Percentiles rank a stretch among this genome's conserved stretches.
phyloP scores from a whole-genome alignment of 2,329 filamentous ascomycete species.

The Mollisia scopiformis region DNA sequence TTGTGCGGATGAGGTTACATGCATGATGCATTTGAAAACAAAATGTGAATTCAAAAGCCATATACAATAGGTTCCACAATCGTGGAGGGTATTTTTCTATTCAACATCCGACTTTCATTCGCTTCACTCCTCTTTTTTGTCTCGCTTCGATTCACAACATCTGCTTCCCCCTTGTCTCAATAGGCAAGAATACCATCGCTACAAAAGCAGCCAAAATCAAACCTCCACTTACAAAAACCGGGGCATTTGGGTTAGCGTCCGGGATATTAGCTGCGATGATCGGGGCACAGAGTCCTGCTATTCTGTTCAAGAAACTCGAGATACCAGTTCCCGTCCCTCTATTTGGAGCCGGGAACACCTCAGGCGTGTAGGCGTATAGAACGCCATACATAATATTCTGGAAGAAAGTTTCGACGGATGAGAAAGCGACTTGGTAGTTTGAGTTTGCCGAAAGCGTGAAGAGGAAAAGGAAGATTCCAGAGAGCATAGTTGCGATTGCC shows the following conservation, averaged over 20 bases:
- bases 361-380: slow-evolving; percentile 76
- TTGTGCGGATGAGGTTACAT: neutral
- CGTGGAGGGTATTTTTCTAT: slow-evolving; percentile 7
- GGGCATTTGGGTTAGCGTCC: slow-evolving; percentile 51
- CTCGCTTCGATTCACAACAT: slow-evolving; percentile 45
- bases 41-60: neutral
- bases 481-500: slow-evolving; percentile 67
- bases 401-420: slow-evolving; percentile 69
- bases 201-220: slow-evolving; percentile 63
- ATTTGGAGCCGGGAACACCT: slow-evolving; percentile 74
- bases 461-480: slow-evolving; percentile 71
- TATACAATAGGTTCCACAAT: neutral
- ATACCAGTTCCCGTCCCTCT: slow-evolving; percentile 75
- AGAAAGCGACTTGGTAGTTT: slow-evolving; percentile 64
- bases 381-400: slow-evolving; percentile 75
- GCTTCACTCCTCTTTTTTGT: neutral
- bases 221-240: slow-evolving; percentile 59
- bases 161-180: slow-evolving; percentile 64
- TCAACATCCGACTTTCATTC: neutral
- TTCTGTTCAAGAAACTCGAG: slow-evolving; percentile 70
- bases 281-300: slow-evolving; percentile 69
- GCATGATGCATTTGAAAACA: neutral
- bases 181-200: slow-evolving; percentile 62
- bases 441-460: slow-evolving; percentile 63
- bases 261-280: slow-evolving; percentile 61